Base-by-base conservation (phyloP, 2,329 filamentous ascomycete species). In the Paecilomyces formosus region DNA sequence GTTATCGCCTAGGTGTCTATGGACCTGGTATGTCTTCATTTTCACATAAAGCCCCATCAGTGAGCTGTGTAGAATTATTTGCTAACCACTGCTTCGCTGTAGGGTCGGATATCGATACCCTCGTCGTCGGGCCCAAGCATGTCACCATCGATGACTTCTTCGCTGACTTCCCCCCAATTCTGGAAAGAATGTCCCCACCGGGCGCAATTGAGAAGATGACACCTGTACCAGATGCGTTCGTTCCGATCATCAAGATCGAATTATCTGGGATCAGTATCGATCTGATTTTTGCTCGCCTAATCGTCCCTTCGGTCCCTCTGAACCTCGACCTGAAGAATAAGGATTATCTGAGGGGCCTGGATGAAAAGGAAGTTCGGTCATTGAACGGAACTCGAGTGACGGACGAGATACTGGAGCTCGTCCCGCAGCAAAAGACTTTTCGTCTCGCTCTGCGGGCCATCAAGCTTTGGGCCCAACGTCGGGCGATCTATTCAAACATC, bases 221-320 rank as follows among this genome's bases (percentile, higher is more conserved):
- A 1, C 85, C 88, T 0, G 94, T 99, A 39, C 88, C 88, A 54
- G 93, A 96, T 68, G 91, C 93, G 3, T 96, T 90, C 69, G 93
- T 97, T 7, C 94, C 94, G 54, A 96, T 99, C 72, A 97, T 99
- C 79, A 97, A 97, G 73, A 90, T 97, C 68, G 90, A 96, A 72
- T 90, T 95, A 65, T 86, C 83, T 55, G 90, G 88, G 55, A 95
- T 99, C 71, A 94, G 90, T 72, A 95, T 99, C 71, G 94, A 99
- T 81, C 78, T 99, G 65, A 95, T 97, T 71, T 92, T 92, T 75
- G 88, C 89, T 63, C 83, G 89, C 57, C 84, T 95, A 64, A 79
- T 87, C 60, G 78, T 91, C 64, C 84, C 85, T 65, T 83, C 90
- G 65, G 82, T 96, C 63, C 86, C 89, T 26, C 81, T 85, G 55